Evolutionary conservation across 768 basidiomycete genomes (phyloP).

Genomic region (Lactifluus subvellereus): DNA sequence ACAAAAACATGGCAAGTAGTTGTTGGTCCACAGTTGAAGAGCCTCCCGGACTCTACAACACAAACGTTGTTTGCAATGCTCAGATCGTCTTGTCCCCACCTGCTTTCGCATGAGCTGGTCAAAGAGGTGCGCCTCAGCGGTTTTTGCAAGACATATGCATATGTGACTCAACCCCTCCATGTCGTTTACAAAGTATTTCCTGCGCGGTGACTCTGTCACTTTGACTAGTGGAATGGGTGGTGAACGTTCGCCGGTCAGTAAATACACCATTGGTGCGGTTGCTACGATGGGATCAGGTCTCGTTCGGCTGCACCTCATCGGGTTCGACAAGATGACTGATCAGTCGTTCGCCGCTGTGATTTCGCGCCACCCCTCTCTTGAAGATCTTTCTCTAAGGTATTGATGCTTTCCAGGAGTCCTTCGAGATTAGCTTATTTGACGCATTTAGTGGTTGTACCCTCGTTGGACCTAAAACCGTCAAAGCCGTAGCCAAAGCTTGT

Average conservation of each 20-base stretch:
- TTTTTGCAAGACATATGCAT: not conserved
- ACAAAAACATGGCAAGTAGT: conserved; percentile 24
- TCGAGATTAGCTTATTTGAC: conserved; percentile 7
- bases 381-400: conserved; percentile 51
- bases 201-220: conserved; percentile 46
- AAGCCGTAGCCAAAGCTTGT: conserved; percentile 40
- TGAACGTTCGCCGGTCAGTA: conserved; percentile 33
- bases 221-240: conserved; percentile 48
- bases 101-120: conserved; percentile 51
- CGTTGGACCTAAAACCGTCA: conserved; percentile 45
- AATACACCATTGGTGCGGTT: conserved; percentile 45
- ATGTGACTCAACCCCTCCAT: not conserved
- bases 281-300: conserved; percentile 23
- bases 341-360: conserved; percentile 46
- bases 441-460: conserved; percentile 51
- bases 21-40: conserved; percentile 37
- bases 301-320: conserved; percentile 44
- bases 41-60: conserved; percentile 47
- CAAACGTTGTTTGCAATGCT: conserved; percentile 49
- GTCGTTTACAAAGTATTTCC: conserved; percentile 46
- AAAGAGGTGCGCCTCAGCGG: conserved; percentile 38
- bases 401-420: conserved; percentile 8
- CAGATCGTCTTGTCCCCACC: conserved; percentile 42
- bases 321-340: conserved; percentile 50
- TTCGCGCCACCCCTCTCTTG: conserved; percentile 39